These are phyloP conservation scores for Cucurbita pepo DNA, from an alignment of 306 rosid genomes.

Conservation along the genomic window DNA sequence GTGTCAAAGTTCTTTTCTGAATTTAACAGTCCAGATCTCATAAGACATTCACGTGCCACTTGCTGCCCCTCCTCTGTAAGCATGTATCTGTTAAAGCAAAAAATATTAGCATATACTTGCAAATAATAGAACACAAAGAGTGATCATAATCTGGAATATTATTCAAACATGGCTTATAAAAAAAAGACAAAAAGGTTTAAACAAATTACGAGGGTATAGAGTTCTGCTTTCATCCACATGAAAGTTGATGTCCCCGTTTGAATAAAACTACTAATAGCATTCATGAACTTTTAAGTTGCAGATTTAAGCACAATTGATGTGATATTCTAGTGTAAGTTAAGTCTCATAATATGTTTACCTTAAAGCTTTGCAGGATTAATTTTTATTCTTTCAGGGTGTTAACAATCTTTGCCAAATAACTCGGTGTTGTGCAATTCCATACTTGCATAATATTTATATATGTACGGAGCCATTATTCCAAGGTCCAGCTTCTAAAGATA, in stretches of 20 bases:
- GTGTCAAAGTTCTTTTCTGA: conserved; percentile 24
- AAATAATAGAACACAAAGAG: background rate
- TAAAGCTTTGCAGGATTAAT: background rate
- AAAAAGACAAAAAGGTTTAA: background rate
- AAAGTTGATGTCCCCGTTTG: background rate
- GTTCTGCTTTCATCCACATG: background rate
- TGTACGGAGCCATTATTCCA: background rate
- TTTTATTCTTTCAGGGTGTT: background rate
- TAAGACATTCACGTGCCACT: conserved; percentile 65
- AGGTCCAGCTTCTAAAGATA: background rate
- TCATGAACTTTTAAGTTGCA: background rate
- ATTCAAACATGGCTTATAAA: background rate
- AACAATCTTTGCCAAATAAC: background rate
- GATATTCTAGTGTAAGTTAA: background rate
- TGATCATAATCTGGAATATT: background rate
- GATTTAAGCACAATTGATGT: background rate
- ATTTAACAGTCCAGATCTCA: conserved; percentile 64
- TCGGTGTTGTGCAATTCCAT: background rate
- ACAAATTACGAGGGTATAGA: background rate
- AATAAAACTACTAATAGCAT: background rate
- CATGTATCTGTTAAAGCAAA: conserved; percentile 58
- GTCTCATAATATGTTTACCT: background rate
- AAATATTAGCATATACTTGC: background rate
- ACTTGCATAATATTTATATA: background rate
- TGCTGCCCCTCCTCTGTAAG: conserved; percentile 79